Base-by-base conservation (phyloP, 257 asterid species). In the Buddleja alternifolia region DNA sequence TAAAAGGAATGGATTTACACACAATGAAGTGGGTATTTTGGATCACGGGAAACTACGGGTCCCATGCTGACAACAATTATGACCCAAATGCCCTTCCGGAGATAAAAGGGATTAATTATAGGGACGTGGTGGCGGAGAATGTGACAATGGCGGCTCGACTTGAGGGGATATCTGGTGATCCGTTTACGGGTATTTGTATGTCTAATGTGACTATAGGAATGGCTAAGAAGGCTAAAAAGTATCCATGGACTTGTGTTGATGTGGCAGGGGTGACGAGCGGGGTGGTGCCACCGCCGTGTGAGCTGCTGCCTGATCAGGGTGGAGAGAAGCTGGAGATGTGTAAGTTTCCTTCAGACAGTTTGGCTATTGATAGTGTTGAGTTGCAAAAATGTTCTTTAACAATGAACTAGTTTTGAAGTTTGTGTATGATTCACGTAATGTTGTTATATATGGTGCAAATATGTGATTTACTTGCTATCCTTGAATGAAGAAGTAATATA, bases 31-130 rank as follows among this genome's bases (percentile, higher is more conserved):
- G 88, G 96, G 96, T 76, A 9, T 92, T 92, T 48, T 90, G 98
- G 97, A 92, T 92, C 72, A 90, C 98, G 0, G 97, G 98, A 37
- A 90, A 90, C 78, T 92, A 92, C 55, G 97, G 98, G 2, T 86
- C 97, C 0, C 97, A 92, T 12, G 85, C 97, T 0, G 97, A 92
- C 53, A 71, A 12, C 40, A 70, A 88, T 71, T 90, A 84, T 10
- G 96, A 92, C 57, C 94, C 88, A 0, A 80, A 90, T 0, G 98
- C 95, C 1, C 15, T 90, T 1, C 93, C 97, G 1, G 88, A 61
- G 74, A 89, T 92, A 32, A 78, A 67, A 6, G 88, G 92, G 61
- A 88, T 92, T 72, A 90, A 90, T 70, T 89, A 89, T 77, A 66
- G 80, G 61, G 93, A 92, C 8, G 85, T 92, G 63, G 90, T 87